Conservation (phyloP, 2,329 filamentous ascomycete species). For the Coleophoma crateriformis region DNA sequence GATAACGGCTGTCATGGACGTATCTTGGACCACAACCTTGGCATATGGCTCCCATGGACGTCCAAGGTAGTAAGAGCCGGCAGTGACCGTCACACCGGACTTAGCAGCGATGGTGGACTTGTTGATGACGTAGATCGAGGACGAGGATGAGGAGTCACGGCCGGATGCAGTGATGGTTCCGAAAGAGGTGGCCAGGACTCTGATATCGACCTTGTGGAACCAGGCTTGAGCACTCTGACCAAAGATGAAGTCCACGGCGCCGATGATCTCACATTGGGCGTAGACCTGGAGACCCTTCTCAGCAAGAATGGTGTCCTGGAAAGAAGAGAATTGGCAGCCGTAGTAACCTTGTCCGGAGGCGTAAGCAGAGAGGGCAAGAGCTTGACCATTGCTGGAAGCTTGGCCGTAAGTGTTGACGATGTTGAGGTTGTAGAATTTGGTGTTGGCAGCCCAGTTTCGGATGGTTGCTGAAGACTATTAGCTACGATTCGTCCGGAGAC, state of each 20-base stretch:
- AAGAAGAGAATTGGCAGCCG: slow-evolving; percentile 43
- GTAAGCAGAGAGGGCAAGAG: slow-evolving; percentile 43
- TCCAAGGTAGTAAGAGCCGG: slow-evolving; percentile 39
- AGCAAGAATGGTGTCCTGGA: slow-evolving; percentile 45
- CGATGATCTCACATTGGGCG: slow-evolving; percentile 46
- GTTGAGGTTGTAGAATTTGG: slow-evolving; percentile 51
- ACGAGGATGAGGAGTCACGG: slow-evolving; percentile 27
- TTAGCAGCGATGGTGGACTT: slow-evolving; percentile 38
- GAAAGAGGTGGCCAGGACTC: slow-evolving; percentile 31
- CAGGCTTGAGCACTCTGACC: slow-evolving; percentile 42
- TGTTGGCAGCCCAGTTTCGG: slow-evolving; percentile 32
- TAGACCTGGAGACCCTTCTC: slow-evolving; percentile 47
- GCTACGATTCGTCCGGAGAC: no score
- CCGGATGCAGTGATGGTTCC: slow-evolving; percentile 40
- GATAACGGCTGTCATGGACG: slow-evolving; percentile 39
- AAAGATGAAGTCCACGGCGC: slow-evolving; percentile 53
- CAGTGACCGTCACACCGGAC: slow-evolving; percentile 27
- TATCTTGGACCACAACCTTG: slow-evolving; percentile 41
- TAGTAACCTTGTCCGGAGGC: slow-evolving; percentile 47
- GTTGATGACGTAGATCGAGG: slow-evolving; percentile 47
- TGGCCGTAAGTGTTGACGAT: slow-evolving; percentile 39
- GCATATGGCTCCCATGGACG: slow-evolving; percentile 43
- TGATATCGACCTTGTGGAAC: slow-evolving; percentile 42
- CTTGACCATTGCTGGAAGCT: slow-evolving; percentile 31
- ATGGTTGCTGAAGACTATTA: slow-evolving; percentile 1